Evolutionary conservation across 192 early-diverging fungal genomes (phyloP).

Genomic region (Coemansia sp.): DNA sequence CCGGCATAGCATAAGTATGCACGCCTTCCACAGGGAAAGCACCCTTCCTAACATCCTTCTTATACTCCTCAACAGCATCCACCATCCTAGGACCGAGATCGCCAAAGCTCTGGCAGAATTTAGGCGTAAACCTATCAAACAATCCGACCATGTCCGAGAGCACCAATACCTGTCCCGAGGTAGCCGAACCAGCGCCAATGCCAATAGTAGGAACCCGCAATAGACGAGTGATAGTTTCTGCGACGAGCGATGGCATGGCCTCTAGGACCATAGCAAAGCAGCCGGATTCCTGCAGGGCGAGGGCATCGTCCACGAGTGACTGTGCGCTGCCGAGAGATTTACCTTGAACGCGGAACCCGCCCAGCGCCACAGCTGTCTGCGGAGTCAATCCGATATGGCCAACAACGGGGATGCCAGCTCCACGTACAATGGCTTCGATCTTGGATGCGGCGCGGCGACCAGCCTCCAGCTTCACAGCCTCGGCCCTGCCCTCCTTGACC

Average conservation of each 20-base stretch:
- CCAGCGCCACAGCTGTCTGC: slow-evolving; percentile 83
- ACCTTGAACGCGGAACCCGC: slow-evolving; percentile 92
- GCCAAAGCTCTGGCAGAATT: slow-evolving; percentile 91
- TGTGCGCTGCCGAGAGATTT: slow-evolving; percentile 80
- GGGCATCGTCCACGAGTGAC: slow-evolving; percentile 79
- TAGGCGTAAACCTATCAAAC: slow-evolving; percentile 90
- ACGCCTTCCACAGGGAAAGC: slow-evolving; percentile 72
- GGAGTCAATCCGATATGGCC: slow-evolving; percentile 97
- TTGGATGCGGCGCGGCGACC: slow-evolving; percentile 84
- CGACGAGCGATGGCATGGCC: slow-evolving; percentile 89
- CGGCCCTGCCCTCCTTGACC: slow-evolving; percentile 87
- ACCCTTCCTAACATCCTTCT: slow-evolving; percentile 73
- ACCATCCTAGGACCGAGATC: slow-evolving; percentile 73
- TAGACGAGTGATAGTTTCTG: slow-evolving; percentile 76
- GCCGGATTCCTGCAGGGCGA: slow-evolving; percentile 89
- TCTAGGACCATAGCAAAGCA: slow-evolving; percentile 91
- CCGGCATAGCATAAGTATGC: slow-evolving; percentile 73
- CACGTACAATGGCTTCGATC: slow-evolving; percentile 71
- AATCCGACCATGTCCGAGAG: slow-evolving; percentile 88
- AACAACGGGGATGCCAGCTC: slow-evolving; percentile 90
- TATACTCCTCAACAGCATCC: slow-evolving; percentile 73
- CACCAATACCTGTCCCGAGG: slow-evolving; percentile 95
- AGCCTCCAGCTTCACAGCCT: slow-evolving; percentile 97
- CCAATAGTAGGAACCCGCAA: slow-evolving; percentile 93
- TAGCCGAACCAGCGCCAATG: slow-evolving; percentile 88